Evolutionary conservation across 1,139 yeast genomes (phyloP), one percentile per base, ranked within the genome.

Genomic region (Saccharomycopsis crataegensis): DNA sequence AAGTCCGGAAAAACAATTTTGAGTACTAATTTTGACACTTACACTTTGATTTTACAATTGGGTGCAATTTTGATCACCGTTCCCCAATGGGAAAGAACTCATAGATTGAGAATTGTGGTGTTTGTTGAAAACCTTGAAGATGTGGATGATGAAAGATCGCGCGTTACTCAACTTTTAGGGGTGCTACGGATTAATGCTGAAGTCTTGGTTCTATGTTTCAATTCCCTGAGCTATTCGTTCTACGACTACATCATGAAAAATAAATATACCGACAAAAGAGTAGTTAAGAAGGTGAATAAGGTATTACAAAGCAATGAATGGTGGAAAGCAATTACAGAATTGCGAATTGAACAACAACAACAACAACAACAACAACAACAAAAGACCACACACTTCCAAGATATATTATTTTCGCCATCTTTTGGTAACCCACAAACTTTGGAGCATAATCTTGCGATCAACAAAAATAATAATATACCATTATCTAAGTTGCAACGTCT

Each of bases 1-100:
- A 79, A 77, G 42, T 76, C 79, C 55, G 93, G 93, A 8, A 79
- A 80, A 55, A 79, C 86, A 14, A 83, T 88, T 1, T 66, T 85
- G 58, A 85, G 96, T 0, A 88, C 96, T 0, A 93, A 93, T 64
- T 89, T 93, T 65, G 99, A 93, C 65, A 93, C 99, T 0, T 93
- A 90, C 64, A 91, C 98, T 0, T 76, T 93, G 63, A 93, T 93
- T 61, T 71, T 93, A 56, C 99, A 93, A 64, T 72, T 93, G 59
- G 99, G 98, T 2, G 95, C 96, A 1, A 91, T 93, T 59, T 70
- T 93, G 58, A 81, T 87, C 8, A 90, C 98, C 0, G 99, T 93
- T 5, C 95, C 96, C 1, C 87, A 84, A 50, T 93, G 99, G 99
- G 83, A 86, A 59, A 74, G 75, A 48, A 81, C 85, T 0, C 94